Base-by-base conservation (phyloP, 2,329 filamentous ascomycete species). In the Colletotrichum sp. region DNA sequence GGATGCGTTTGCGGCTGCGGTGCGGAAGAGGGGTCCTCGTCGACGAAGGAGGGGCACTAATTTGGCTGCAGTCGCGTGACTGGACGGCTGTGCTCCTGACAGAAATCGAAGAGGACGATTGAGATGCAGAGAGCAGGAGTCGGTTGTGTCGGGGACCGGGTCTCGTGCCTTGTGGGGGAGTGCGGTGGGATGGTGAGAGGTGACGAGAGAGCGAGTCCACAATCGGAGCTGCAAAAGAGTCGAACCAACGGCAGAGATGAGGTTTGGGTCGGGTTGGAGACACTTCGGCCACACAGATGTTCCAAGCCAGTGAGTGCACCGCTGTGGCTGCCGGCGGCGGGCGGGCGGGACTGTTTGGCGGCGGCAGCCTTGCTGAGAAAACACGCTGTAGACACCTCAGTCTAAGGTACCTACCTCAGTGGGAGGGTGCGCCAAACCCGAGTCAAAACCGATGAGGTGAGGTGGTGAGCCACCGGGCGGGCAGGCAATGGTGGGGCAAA, bases 91-190 rank as follows among this genome's bases (percentile, higher is more conserved):
- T 36, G 27, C 51, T 61, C 57, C 31, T 24, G 3, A 27, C 15
- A 43, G 6, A 31, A 55, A 29, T 33, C 51, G 31, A 31, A 38
- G 29, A 27, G 21, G 59, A 11, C 29, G 70, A 33, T 24, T 54
- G 59, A 69, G 36, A 66, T 61, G 43, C 47, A 51, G 33, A 72
- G 62, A 51, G 63, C 57, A 66, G 62, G 63, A 65, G 57, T 58
- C 72, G 69, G 72, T 21, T 71, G 68, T 72, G 61, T 71, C 69
- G 18, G 62, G 68, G 62, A 72, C 72, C 72, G 68, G 62, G n/a
- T 58, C 72, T 74, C 72, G 72, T 72, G 69, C 29, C 72, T 71
- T 67, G 29, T 51, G 69, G 62, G 68, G 51, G 57, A 29, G 68
- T 71, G 72, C 47, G 21, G 69, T 67, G 68, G 62, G 55, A 71